Base-by-base conservation (phyloP, 2,329 filamentous ascomycete genomes). In the Neonectria punicea region DNA sequence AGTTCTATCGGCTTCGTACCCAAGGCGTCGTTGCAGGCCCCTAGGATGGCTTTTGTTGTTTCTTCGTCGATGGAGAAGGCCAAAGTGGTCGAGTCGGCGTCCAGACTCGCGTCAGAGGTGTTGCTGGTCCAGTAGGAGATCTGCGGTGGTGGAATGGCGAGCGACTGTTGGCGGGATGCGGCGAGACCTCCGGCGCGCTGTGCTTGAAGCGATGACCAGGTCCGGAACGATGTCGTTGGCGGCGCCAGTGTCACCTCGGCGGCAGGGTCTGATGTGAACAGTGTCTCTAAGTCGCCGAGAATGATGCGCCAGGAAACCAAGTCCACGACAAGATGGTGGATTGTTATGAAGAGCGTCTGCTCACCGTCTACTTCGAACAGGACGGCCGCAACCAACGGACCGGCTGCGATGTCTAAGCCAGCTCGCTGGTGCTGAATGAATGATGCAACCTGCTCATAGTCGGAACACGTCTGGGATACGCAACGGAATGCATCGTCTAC, bases 251-350 rank as follows among this genome's bases (percentile, higher is more conserved):
- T 5, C 13, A 16, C 34, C 34, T 20, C 49, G 3, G 39, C 32
- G 25, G 53, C 18, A 36, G 34, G 13, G 34, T 36, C 34, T 36
- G 34, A 36, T 16, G 34, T 36, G 9, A 62, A 47, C 3, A 65
- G 47, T 13, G 32, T 28, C 44, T 65, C 63, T 1, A 65, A 53
- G 18, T 65, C 53, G 46, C 53, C 34, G 8, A 65, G 63, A 5
- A 65, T 58, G 34, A 65, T 50, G 11, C 63, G 63, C 63, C 63
- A 65, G 1, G 63, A 65, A 10, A 65, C 58, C 6, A 56, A 18
- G 49, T 65, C 63, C 10, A 62, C 49, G 10, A 65, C 58, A n/a
- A 65, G 63, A 62, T 65, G 63, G 34, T 65, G 63, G 20, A 58
- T 50, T 2, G 46, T 50, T 9, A 65, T 58, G 8, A 62, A 65